Conservation (phyloP, 805 yeast species). For the Saccharomyces kudriavzevii region DNA sequence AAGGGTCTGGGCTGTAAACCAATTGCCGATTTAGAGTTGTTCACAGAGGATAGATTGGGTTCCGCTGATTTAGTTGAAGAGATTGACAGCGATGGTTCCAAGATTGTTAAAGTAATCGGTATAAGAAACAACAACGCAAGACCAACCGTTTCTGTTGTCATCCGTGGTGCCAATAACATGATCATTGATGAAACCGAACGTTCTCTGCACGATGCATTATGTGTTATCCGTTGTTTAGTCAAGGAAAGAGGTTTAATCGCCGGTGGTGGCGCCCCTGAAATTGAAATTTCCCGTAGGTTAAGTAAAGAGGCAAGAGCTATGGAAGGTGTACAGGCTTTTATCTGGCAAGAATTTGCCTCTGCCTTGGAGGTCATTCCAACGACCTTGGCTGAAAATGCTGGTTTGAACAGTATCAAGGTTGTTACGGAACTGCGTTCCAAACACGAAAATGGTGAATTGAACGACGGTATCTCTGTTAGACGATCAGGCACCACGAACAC, state of each 20-base stretch:
- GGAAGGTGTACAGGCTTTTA: constrained; percentile 82
- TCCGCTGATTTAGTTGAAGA: constrained; percentile 90
- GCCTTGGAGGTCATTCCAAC: constrained; percentile 91
- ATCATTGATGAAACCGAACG: constrained; percentile 95
- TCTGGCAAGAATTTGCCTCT: constrained; percentile 85
- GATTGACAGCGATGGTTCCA: constrained; percentile 80
- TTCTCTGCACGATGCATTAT: constrained; percentile 92
- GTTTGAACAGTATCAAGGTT: constrained; percentile 81
- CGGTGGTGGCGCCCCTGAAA: constrained; percentile 98
- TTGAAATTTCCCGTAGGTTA: constrained; percentile 73
- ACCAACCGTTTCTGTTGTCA: constrained; percentile 75
- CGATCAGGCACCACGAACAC: constrained; percentile 90
- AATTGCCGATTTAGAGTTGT: constrained; percentile 88
- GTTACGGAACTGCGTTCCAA: constrained; percentile 86
- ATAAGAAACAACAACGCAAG: constrained; percentile 38
- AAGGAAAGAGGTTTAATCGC: constrained; percentile 87
- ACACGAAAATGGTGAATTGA: constrained; percentile 83
- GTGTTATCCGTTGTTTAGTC: constrained; percentile 86
- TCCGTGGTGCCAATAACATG: constrained; percentile 89
- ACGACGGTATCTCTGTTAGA: constrained; percentile 94
- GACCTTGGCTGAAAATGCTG: constrained; percentile 92
- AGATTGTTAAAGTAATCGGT: constrained; percentile 80
- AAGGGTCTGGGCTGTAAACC: constrained; percentile 87
- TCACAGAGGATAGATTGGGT: constrained; percentile 89
- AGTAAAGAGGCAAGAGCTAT: constrained; percentile 62